These are phyloP conservation scores for Syzygium jambos DNA, from an alignment of 345 rosid species.

Conservation along the genomic window DNA sequence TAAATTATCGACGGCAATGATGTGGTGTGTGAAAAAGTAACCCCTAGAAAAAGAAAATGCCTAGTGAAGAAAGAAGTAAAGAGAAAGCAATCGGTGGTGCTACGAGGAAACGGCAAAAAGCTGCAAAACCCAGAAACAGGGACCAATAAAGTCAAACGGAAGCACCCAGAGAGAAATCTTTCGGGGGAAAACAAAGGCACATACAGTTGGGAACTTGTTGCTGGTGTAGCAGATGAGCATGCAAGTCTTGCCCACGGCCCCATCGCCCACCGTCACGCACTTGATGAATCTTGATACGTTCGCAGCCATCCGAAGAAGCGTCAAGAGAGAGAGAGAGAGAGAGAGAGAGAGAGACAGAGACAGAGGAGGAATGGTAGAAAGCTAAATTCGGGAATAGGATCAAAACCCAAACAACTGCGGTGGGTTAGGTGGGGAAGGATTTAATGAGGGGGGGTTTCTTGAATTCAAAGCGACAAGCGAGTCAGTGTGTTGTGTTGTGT, in stretches of 20 bases:
- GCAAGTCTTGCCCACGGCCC: conserved; percentile 86
- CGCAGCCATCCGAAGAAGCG: conserved; percentile 2
- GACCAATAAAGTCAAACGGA: conserved; percentile 6
- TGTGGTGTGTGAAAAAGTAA: neutral
- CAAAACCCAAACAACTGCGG: neutral
- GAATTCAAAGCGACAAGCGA: neutral
- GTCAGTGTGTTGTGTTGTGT: neutral
- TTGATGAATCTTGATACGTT: conserved; percentile 70
- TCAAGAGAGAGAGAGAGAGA: neutral
- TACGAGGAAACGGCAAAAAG: conserved; percentile 9
- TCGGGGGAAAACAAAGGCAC: conserved; percentile 4
- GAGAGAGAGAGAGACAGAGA: conserved; percentile 1
- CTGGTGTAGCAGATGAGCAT: conserved; percentile 84
- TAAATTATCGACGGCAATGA: neutral
- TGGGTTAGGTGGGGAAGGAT: neutral
- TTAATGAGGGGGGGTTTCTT: neutral
- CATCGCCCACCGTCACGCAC: conserved; percentile 85
- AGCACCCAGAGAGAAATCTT: conserved; percentile 7
- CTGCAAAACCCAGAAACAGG: conserved; percentile 38
- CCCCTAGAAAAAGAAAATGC: neutral
- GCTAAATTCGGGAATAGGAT: neutral
- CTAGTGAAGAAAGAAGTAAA: neutral
- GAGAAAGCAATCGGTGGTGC: neutral
- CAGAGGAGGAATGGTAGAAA: neutral
- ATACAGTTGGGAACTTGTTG: conserved; percentile 81